Base-by-base conservation (phyloP, 2,329 filamentous ascomycete genomes). In the Didymella arachidicola region DNA sequence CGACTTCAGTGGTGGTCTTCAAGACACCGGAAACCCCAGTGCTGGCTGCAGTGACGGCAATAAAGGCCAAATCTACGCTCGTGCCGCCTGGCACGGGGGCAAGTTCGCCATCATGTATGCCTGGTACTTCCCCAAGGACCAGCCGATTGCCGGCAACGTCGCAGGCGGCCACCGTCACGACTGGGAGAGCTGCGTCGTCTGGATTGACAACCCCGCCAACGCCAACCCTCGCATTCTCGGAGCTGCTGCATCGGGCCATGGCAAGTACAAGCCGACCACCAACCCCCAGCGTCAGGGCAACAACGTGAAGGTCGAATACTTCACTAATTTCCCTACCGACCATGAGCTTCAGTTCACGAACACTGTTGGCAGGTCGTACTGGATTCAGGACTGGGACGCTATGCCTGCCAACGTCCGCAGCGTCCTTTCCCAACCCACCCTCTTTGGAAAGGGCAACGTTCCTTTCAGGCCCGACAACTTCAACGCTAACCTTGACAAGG, bases 171-270 rank as follows among this genome's bases (percentile, higher is more conserved):
- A 84, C 62, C 78, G 82, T 14, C 80, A 84, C 67, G 82, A 84
- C 63, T 84, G 82, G 82, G 82, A 84, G 63, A 80, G 78, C 10
- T 75, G 79, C 0, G 79, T 84, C 38, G 75, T 84, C 29, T 84
- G 80, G 79, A 74, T 85, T 45, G 1, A 72, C 74, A 1, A 73
- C 71, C 32, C 72, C 74, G 3, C 73, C 70, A 66, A 69, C 5
- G 73, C 70, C 0, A 66, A 69, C 1, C 74, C 80, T 0, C 79
- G 75, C 3, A 71, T 84, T 29, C 60, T 79, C 0, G 81, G 81
- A 25, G 80, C 83, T 8, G 82, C 81, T 22, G 81, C 82, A 1
- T 82, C 79, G 1, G 82, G 79, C 0, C 82, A 85, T 51, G 82
- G 82, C 7, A 68, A 64, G 2, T 83, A 78, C 74, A 70, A 80